Conservation (phyloP, 2,329 filamentous ascomycete genomes). For the Decorospora gaudefroyi region DNA sequence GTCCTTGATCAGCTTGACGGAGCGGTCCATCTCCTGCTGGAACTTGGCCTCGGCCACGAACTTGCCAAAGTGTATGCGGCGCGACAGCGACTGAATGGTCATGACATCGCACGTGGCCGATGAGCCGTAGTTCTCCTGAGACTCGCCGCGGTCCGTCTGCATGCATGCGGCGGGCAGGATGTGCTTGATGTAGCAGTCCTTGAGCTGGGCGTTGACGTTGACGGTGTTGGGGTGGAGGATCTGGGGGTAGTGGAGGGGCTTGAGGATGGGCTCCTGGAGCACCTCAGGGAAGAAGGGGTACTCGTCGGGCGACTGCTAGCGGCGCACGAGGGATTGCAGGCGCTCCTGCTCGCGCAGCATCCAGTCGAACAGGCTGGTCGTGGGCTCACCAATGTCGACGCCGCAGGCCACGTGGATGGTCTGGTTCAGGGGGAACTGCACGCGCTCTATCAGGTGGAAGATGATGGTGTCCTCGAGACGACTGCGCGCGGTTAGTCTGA, state of each 20-base stretch:
- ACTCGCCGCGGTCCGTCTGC: conserved; percentile 73
- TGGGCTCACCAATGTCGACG: conserved; percentile 73
- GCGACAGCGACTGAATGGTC: conserved; percentile 84
- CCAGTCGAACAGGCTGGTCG: conserved; percentile 90
- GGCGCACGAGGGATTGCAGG: conserved; percentile 88
- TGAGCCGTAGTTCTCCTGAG: conserved; percentile 93
- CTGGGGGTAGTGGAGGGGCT: conserved; percentile 81
- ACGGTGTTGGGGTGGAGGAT: conserved; percentile 89
- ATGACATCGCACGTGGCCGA: conserved; percentile 88
- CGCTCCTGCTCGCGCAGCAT: conserved; percentile 87
- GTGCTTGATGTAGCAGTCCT: conserved; percentile 77
- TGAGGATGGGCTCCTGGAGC: conserved; percentile 79
- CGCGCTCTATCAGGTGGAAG: conserved; percentile 93
- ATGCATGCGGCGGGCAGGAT: conserved; percentile 84
- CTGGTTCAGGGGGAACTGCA: conserved; percentile 92
- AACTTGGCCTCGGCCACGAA: conserved; percentile 98
- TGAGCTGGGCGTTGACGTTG: conserved; percentile 87
- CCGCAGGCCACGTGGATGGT: conserved; percentile 83
- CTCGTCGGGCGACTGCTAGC: conserved; percentile 95
- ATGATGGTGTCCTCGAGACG: conserved; percentile 97
- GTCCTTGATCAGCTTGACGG: conserved; percentile 79
- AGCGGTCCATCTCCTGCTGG: conserved; percentile 76
- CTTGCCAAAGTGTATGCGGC: conserved; percentile 96
- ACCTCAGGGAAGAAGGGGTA: conserved; percentile 93
- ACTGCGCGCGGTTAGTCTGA: conserved; percentile 56